Evolutionary conservation across 768 basidiomycete species (phyloP), one percentile per base, ranked within the genome.

Genomic region (Russula earlei): DNA sequence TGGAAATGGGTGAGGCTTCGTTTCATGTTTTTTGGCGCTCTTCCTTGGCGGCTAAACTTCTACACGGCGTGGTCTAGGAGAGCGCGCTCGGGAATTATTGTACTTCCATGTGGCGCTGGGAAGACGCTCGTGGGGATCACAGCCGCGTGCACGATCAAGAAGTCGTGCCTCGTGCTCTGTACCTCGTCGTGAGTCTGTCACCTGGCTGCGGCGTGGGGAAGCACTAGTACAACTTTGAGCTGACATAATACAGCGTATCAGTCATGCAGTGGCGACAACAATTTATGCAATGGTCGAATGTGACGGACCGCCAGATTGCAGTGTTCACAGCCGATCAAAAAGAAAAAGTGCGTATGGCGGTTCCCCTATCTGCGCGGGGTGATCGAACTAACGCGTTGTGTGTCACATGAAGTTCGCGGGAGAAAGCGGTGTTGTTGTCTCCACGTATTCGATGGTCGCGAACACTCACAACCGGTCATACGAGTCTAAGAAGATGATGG

Each of bases 401-500:
- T 29, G 33, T 49, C 33, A 40, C 48, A 51, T 52, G 57, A 63
- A 97, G 92, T 99, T 99, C 72, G 84, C 87, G 8, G 94, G 94
- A 20, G 93, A 95, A 43, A 92, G 95, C 60, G 96, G 96, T 34
- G 97, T 99, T 60, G 94, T 99, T 31, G 87, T 99, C 24, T 98
- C 95, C 31, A 98, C 96, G 11, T 99, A 99, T 69, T 97, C 95
- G 4, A 99, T 99, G 96, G 94, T 99, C 49, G 95, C 96, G 29
- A 97, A 97, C 68, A 96, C 92, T 3, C 90, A 93, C 66, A 96
- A 97, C 68, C 83, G 96, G 62, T 96, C 96, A n/a, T 92, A 98
- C 68, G 93, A 95, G 67, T 90, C 96, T 17, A 93, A 96, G 75
- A 96, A 98, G 75, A 97, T 98, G 91, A 99, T 99, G 96, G 94